These are phyloP conservation scores for Glebionis coronaria DNA, from an alignment of 129 eudicot species.

Conservation along the genomic window DNA sequence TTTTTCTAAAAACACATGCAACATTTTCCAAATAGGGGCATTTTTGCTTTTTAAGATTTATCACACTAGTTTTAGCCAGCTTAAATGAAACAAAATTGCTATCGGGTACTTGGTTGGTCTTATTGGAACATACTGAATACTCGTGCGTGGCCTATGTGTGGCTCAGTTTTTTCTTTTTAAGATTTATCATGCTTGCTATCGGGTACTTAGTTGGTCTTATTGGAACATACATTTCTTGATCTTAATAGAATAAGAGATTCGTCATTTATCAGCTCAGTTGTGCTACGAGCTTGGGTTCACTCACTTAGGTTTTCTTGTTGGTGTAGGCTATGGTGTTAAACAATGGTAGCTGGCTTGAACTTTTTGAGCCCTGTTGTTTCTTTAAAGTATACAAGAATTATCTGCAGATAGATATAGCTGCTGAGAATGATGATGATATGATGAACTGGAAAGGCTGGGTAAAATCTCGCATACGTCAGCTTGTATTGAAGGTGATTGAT, in stretches of 20 bases:
- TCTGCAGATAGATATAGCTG: constrained; percentile 83
- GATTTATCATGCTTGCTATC: no score
- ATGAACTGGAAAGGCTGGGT: constrained; percentile 98
- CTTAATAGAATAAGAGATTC: neutral
- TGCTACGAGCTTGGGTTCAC: constrained; percentile 4
- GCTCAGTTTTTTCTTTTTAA: no score
- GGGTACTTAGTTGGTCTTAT: no score
- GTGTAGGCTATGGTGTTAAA: constrained; percentile 73
- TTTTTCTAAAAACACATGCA: neutral
- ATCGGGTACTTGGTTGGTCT: no score
- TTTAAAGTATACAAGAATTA: constrained; percentile 89
- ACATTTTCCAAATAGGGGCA: no score
- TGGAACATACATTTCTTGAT: no score
- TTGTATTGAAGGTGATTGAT: constrained; percentile 65
- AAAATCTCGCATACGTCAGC: constrained; percentile 78
- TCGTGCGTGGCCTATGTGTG: no score
- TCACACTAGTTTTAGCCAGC: no score
- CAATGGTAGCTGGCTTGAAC: constrained; percentile 67
- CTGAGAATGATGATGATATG: constrained; percentile 74
- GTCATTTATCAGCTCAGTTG: constrained; percentile 4
- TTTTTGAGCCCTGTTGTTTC: constrained; percentile 83
- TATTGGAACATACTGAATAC: no score
- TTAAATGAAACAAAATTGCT: no score
- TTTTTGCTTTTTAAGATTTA: no score
- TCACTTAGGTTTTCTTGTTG: neutral